Percentiles rank a stretch among this genome's conserved stretches.
These are phyloP conservation scores for Teratosphaeria destructans DNA, from an alignment of 2,329 filamentous ascomycete species.

Conservation along the genomic window DNA sequence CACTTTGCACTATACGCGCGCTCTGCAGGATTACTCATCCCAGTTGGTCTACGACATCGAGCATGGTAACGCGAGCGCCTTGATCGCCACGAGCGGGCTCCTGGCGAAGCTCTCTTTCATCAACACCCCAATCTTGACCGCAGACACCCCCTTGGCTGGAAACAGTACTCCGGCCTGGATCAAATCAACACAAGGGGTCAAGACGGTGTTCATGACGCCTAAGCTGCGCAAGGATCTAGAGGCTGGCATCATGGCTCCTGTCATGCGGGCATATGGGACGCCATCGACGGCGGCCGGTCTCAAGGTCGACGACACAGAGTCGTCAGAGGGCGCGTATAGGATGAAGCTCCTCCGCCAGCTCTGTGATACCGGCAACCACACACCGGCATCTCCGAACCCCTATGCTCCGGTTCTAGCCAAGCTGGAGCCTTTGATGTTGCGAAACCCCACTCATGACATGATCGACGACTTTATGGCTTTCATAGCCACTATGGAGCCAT, in stretches of 20 bases:
- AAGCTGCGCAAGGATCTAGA: slow-evolving; percentile 3
- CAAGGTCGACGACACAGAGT: neutral
- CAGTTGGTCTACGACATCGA: slow-evolving; percentile 5
- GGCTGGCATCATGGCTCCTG: neutral
- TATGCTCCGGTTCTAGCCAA: slow-evolving; percentile 1
- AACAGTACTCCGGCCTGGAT: slow-evolving; percentile 2
- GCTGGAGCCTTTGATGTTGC: slow-evolving; percentile 1
- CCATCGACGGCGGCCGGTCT: neutral
- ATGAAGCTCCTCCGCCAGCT: neutral
- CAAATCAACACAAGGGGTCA: slow-evolving; percentile 5
- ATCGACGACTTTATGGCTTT: slow-evolving; percentile 3
- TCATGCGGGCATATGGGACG: neutral
- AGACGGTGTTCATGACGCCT: slow-evolving; percentile 2
- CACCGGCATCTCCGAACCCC: neutral
- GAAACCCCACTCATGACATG: neutral
- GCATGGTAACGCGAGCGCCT: slow-evolving; percentile 7
- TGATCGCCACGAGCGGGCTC: slow-evolving; percentile 5
- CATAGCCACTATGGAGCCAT: slow-evolving; percentile 1
- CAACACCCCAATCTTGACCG: slow-evolving; percentile 3
- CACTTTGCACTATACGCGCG: slow-evolving; percentile 8
- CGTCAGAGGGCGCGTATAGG: neutral
- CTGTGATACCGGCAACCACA: neutral
- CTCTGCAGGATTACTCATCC: slow-evolving; percentile 8
- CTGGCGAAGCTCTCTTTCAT: slow-evolving; percentile 6
- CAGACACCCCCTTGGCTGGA: neutral